phyloP scores from a whole-genome alignment of 768 basidiomycete genomes.

The Suillus cothurnatus region DNA sequence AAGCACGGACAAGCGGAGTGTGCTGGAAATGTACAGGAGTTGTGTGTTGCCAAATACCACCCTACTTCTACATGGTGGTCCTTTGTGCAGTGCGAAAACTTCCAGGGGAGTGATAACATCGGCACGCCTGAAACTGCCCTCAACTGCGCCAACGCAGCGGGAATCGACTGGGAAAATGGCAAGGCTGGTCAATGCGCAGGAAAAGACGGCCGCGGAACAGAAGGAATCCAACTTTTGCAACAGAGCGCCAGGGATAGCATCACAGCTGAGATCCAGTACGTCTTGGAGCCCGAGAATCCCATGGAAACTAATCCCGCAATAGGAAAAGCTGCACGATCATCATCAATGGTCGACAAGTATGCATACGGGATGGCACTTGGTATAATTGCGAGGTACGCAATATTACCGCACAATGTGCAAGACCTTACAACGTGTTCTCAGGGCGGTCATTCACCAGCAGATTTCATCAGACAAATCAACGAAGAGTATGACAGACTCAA shows the following conservation, averaged over 20 bases:
- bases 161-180: slow-evolving; percentile 70
- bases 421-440: slow-evolving; percentile 28
- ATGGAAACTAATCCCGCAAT: slow-evolving; percentile 15
- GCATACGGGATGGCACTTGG: slow-evolving; percentile 79
- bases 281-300: slow-evolving; percentile 9
- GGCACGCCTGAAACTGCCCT: slow-evolving; percentile 66
- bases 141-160: slow-evolving; percentile 62
- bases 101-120: slow-evolving; percentile 56
- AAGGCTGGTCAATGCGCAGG: slow-evolving; percentile 61
- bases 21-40: slow-evolving; percentile 85
- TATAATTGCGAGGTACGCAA: slow-evolving; percentile 71
- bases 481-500: slow-evolving; percentile 73
- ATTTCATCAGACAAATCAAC: slow-evolving; percentile 80
- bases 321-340: slow-evolving; percentile 89
- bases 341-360: slow-evolving; percentile 67
- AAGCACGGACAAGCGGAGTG: slow-evolving; percentile 84
- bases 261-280: slow-evolving; percentile 59
- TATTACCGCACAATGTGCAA: neutral
- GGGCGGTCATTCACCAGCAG: slow-evolving; percentile 72
- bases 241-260: slow-evolving; percentile 52
- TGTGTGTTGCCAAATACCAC: slow-evolving; percentile 73
- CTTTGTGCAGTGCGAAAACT: slow-evolving; percentile 83
- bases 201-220: slow-evolving; percentile 55
- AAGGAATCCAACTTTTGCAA: slow-evolving; percentile 66
- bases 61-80: slow-evolving; percentile 71